Evolutionary conservation across 1,284 basidiomycete species (phyloP).

Genomic region (Hymenochaete sp.): DNA sequence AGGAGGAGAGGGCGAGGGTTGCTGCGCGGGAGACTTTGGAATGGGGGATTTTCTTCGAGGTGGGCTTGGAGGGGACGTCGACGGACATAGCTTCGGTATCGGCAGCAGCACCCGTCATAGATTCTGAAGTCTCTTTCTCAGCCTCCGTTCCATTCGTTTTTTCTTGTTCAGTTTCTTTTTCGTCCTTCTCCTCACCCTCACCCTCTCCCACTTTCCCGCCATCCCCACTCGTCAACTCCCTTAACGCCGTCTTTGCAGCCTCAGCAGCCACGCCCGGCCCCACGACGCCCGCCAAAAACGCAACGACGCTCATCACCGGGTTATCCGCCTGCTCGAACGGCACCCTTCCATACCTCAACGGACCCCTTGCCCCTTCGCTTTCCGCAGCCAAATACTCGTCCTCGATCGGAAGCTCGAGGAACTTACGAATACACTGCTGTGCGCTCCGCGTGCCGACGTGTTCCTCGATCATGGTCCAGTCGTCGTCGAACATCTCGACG

Average conservation of each 20-base stretch:
- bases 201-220: constrained; percentile 38
- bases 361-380: constrained; percentile 59
- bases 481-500: constrained; percentile 97
- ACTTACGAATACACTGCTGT: constrained; percentile 93
- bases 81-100: constrained; percentile 32
- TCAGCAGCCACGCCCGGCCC: constrained; percentile 88
- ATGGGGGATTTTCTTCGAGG: constrained; percentile 47
- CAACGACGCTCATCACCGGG: constrained; percentile 97
- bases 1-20: constrained; percentile 78
- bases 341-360: constrained; percentile 69
- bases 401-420: constrained; percentile 95
- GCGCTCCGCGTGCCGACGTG: constrained; percentile 88
- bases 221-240: constrained; percentile 65
- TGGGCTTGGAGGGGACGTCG: constrained; percentile 28
- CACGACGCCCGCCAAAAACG: constrained; percentile 91
- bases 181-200: constrained; percentile 22
- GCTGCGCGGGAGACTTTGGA: constrained; percentile 76
- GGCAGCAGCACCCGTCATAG: constrained; percentile 17
- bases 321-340: constrained; percentile 96
- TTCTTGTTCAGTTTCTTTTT: constrained; percentile 21
- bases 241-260: constrained; percentile 86
- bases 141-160: background rate
- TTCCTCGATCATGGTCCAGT: constrained; percentile 88
- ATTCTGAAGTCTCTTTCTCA: constrained; percentile 20
- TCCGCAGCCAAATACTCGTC: constrained; percentile 78